These are phyloP conservation scores for Dendrobium chrysotoxum DNA, from an alignment of 106 monocot genomes.

Conservation along the genomic window DNA sequence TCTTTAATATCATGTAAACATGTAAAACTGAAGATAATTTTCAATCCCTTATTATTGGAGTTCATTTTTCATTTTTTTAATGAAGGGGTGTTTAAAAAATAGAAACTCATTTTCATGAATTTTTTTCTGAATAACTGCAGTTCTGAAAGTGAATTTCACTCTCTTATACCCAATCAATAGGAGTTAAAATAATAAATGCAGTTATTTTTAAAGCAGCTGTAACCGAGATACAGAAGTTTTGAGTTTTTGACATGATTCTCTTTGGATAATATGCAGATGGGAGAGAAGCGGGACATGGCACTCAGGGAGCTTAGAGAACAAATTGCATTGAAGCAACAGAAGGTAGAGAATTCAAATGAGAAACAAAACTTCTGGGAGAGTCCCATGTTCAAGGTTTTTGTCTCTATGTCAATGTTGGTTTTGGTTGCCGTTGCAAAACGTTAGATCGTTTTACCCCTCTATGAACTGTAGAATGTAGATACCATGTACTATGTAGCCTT, in stretches of 20 bases:
- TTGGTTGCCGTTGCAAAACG: constrained; percentile 48
- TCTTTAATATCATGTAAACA: too few relatives aligned
- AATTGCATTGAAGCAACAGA: constrained; percentile 35
- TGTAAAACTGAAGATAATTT: neutral
- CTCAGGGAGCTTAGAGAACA: constrained; percentile 69
- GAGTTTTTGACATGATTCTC: neutral
- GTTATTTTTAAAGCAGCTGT: too few relatives aligned
- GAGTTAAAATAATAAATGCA: too few relatives aligned
- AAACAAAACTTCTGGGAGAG: constrained; percentile 83
- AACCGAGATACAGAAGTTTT: neutral
- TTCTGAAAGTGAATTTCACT: too few relatives aligned
- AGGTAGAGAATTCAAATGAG: constrained; percentile 1
- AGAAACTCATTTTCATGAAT: neutral
- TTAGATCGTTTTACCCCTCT: constrained; percentile 11
- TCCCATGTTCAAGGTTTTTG: constrained; percentile 64
- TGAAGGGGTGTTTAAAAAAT: neutral
- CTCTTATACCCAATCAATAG: too few relatives aligned
- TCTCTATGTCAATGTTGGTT: constrained; percentile 70
- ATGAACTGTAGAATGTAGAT: neutral
- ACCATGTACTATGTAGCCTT: neutral
- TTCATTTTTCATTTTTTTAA: neutral
- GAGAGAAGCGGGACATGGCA: constrained; percentile 65
- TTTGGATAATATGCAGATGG: constrained; percentile 34
- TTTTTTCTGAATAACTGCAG: too few relatives aligned
- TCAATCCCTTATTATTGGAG: neutral